phyloP scores from a whole-genome alignment of 2,329 filamentous ascomycete species.

The Beauveria bassiana region DNA sequence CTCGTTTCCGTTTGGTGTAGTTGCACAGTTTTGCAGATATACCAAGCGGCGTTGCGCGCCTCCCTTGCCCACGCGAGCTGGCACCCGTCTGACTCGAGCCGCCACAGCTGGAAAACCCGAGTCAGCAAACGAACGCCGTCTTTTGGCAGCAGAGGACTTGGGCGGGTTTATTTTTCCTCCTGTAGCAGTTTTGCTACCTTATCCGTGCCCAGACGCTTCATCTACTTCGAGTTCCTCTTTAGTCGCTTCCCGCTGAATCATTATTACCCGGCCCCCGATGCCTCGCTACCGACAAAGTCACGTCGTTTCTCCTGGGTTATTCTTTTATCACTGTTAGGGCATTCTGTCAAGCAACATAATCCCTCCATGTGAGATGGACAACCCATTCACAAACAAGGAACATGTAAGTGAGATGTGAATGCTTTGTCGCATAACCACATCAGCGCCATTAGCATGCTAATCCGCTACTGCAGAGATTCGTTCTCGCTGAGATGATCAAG shows the following conservation, averaged over 20 bases:
- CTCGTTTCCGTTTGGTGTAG: not conserved
- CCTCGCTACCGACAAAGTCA: slow-evolving; percentile 5
- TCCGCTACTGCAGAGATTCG: slow-evolving; percentile 39
- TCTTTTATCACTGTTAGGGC: not conserved
- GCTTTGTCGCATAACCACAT: not conserved
- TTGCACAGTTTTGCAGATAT: not conserved
- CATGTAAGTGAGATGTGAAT: slow-evolving; percentile 33
- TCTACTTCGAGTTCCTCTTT: not conserved
- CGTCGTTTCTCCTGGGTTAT: slow-evolving; percentile 6
- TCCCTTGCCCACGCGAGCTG: not conserved
- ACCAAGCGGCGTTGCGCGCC: not conserved
- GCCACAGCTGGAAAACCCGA: not conserved
- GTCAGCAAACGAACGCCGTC: not conserved
- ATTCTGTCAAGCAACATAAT: not conserved
- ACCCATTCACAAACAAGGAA: slow-evolving; percentile 39
- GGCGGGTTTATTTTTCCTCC: not conserved
- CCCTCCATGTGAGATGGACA: slow-evolving; percentile 1
- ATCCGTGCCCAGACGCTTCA: not conserved
- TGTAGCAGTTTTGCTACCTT: not conserved
- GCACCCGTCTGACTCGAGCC: not conserved
- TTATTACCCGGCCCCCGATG: not conserved
- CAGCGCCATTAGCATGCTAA: not conserved
- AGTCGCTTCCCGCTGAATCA: not conserved
- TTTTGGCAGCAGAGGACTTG: not conserved
- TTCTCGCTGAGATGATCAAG: slow-evolving; percentile 52